Percentiles rank a stretch among this genome's conserved stretches.
Conservation (phyloP, 176 grass and related monocot species). For the Themeda triandra region DNA sequence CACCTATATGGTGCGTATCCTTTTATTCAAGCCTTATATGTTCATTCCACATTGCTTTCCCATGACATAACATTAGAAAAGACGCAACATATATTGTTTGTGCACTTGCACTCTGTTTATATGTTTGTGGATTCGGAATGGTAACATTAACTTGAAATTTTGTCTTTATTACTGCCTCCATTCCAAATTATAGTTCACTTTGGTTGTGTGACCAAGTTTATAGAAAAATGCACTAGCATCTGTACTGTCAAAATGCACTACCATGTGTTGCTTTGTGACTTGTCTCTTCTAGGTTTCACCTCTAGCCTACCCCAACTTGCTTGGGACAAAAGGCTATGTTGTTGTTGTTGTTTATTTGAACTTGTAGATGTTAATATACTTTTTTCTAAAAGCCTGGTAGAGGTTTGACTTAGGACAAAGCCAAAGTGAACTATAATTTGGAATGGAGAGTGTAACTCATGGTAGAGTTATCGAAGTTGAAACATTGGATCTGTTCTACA, state of each 20-base stretch:
- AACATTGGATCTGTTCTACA: constrained; percentile 17
- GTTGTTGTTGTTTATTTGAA: too few species aligned
- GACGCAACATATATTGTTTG: neutral
- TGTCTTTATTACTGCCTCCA: neutral
- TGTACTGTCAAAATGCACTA: neutral
- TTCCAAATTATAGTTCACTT: neutral
- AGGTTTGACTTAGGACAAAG: neutral
- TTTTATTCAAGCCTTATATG: neutral
- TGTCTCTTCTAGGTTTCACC: too few species aligned
- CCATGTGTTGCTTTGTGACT: too few species aligned
- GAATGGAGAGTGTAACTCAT: neutral
- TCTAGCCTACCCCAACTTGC: too few species aligned
- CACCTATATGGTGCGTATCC: constrained; percentile 81
- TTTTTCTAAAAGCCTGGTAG: neutral
- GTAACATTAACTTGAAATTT: neutral
- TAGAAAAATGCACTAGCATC: neutral
- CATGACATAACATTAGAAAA: neutral
- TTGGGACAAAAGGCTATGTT: too few species aligned
- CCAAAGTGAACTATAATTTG: neutral
- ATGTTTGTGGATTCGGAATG: constrained; percentile 11
- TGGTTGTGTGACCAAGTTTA: neutral
- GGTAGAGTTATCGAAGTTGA: constrained; percentile 8
- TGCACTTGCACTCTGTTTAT: neutral
- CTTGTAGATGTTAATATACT: neutral
- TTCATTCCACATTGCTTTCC: neutral